Evolutionary conservation across 148 eudicot genomes (phyloP).

Genomic region (Cornus controversa): DNA sequence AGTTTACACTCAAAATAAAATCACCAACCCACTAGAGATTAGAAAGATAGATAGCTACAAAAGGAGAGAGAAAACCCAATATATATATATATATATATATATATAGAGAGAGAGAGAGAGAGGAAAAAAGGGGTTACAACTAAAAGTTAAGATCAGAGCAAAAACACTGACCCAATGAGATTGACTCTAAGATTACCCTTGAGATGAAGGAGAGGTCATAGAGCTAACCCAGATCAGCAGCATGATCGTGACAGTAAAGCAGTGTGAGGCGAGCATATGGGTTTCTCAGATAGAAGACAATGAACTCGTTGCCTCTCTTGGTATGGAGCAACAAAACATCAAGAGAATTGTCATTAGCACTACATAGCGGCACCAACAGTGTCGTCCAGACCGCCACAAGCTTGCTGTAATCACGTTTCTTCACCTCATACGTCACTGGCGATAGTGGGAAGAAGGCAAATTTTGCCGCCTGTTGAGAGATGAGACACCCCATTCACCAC

Average conservation of each 20-base stretch:
- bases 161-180: constrained; percentile 59
- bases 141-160: background rate
- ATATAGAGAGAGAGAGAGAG: background rate
- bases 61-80: too few species aligned
- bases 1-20: background rate
- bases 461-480: constrained; percentile 78
- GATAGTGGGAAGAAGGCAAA: too few species aligned
- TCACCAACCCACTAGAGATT: background rate
- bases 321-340: constrained; percentile 70
- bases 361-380: constrained; percentile 48
- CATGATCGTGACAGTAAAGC: constrained; percentile 91
- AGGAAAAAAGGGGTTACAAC: too few species aligned
- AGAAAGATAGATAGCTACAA: background rate
- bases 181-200: constrained; percentile 96
- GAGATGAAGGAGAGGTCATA: constrained; percentile 86
- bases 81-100: background rate
- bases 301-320: constrained; percentile 80
- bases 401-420: constrained; percentile 64
- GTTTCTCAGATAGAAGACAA: constrained; percentile 72
- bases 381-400: constrained; percentile 59
- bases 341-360: constrained; percentile 54
- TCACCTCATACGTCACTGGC: constrained; percentile 80
- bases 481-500: constrained; percentile 65
- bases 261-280: constrained; percentile 84
- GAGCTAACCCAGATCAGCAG: constrained; percentile 90